phyloP scores from a whole-genome alignment of 106 monocot species.

The Dendrobium chrysotoxum region DNA sequence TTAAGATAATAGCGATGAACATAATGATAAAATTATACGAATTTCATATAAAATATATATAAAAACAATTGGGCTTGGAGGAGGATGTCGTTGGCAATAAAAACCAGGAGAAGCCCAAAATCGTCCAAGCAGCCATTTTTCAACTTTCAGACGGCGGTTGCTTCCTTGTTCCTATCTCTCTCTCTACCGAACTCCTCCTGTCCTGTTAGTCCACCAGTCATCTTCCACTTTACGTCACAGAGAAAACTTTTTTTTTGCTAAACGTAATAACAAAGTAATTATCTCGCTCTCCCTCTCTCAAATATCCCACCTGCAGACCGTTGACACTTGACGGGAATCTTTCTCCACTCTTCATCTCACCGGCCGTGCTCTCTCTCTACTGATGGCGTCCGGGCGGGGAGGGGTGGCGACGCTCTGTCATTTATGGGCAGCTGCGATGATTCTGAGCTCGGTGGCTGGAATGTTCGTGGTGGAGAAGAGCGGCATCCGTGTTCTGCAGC shows the following conservation, averaged over 20 bases:
- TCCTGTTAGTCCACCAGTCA: background rate
- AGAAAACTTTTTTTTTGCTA: background rate
- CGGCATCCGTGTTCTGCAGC: conserved; percentile 62
- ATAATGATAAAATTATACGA: no score
- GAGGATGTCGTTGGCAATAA: background rate
- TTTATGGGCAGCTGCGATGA: background rate
- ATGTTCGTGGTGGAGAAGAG: conserved; percentile 82
- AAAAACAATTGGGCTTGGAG: no score
- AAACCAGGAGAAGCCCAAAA: background rate
- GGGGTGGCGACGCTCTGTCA: background rate
- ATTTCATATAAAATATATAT: no score
- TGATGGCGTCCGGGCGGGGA: conserved; percentile 13
- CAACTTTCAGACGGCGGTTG: background rate
- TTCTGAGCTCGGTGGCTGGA: conserved; percentile 12
- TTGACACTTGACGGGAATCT: conserved; percentile 6
- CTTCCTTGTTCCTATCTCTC: background rate
- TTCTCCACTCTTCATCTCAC: background rate
- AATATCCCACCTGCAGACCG: conserved; percentile 4
- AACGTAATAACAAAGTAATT: conserved; percentile 2
- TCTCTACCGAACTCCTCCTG: background rate
- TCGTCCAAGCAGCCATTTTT: background rate
- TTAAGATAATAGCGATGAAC: no score
- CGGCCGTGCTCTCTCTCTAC: background rate
- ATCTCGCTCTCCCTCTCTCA: background rate
- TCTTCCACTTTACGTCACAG: conserved; percentile 1